These are phyloP conservation scores for Collybia sordida DNA, from an alignment of 768 basidiomycete genomes.

Conservation along the genomic window DNA sequence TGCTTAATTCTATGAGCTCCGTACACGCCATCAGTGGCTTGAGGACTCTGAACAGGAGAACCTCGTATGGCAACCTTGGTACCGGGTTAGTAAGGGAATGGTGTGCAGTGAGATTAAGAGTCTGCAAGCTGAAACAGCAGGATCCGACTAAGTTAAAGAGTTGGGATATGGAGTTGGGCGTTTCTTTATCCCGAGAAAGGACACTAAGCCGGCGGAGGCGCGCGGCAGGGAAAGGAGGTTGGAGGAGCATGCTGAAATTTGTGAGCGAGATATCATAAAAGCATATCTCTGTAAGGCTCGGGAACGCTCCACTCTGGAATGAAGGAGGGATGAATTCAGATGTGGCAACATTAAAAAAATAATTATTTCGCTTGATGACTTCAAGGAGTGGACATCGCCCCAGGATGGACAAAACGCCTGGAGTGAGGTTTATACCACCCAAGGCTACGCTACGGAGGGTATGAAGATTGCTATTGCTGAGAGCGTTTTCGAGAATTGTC, in stretches of 20 bases:
- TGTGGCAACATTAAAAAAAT: too few species aligned
- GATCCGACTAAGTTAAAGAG: slow-evolving; percentile 7
- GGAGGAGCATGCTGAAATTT: slow-evolving; percentile 6
- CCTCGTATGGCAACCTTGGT: background rate
- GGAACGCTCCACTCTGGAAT: slow-evolving; percentile 7
- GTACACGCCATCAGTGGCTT: slow-evolving; percentile 7
- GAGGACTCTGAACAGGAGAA: slow-evolving; percentile 4
- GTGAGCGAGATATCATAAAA: slow-evolving; percentile 7
- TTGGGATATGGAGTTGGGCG: background rate
- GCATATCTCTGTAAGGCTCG: slow-evolving; percentile 5
- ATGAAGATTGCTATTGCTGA: slow-evolving; percentile 12
- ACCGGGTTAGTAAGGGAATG: background rate
- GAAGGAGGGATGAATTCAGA: slow-evolving; percentile 6
- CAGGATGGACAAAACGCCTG: slow-evolving; percentile 10
- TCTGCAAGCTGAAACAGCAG: slow-evolving; percentile 6
- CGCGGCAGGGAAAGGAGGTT: slow-evolving; percentile 7
- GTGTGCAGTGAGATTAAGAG: background rate
- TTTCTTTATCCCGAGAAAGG: slow-evolving; percentile 1
- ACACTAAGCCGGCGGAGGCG: slow-evolving; percentile 7
- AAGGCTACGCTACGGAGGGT: slow-evolving; percentile 5
- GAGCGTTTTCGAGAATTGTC: slow-evolving; percentile 4
- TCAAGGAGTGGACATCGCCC: slow-evolving; percentile 9
- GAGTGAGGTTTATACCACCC: slow-evolving; percentile 5
- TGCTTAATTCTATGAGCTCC: too few species aligned
- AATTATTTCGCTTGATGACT: background rate